phyloP scores from a whole-genome alignment of 805 yeast species.

The Jamesozyma jinghongensis region DNA sequence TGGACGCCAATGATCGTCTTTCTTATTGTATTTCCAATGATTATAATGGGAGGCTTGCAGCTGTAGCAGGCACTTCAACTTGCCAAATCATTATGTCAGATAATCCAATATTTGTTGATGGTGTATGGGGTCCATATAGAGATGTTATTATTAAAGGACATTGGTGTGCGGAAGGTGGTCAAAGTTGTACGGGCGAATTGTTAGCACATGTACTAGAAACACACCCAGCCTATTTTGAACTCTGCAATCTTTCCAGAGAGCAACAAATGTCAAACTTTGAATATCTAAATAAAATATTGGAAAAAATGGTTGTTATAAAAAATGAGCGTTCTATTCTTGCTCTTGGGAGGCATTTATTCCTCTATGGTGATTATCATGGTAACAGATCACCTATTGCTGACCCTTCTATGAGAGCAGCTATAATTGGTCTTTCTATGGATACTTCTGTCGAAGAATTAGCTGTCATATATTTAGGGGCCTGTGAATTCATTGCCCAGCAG shows the following conservation, averaged over 20 bases:
- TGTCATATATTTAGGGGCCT: slow-evolving; percentile 78
- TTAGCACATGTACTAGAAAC: slow-evolving; percentile 78
- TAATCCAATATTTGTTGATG: slow-evolving; percentile 82
- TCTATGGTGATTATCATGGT: slow-evolving; percentile 95
- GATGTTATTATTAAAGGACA: slow-evolving; percentile 83
- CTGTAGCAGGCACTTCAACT: slow-evolving; percentile 97
- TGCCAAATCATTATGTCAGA: slow-evolving; percentile 86
- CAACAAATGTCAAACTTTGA: slow-evolving; percentile 73
- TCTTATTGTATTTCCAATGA: slow-evolving; percentile 37
- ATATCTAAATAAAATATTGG: slow-evolving; percentile 66
- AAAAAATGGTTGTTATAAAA: slow-evolving; percentile 47
- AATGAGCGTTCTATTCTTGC: slow-evolving; percentile 65
- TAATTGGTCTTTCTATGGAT: slow-evolving; percentile 92
- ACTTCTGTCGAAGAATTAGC: slow-evolving; percentile 77
- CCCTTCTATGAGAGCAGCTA: slow-evolving; percentile 82
- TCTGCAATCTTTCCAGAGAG: slow-evolving; percentile 57
- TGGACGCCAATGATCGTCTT: slow-evolving; percentile 42
- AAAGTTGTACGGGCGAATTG: slow-evolving; percentile 91
- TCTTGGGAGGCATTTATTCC: slow-evolving; percentile 75
- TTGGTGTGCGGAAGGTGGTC: slow-evolving; percentile 99
- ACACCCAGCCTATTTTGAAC: slow-evolving; percentile 79
- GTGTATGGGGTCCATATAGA: slow-evolving; percentile 98
- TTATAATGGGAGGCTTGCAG: slow-evolving; percentile 82
- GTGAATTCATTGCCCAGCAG: slow-evolving; percentile 96
- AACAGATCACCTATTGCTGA: slow-evolving; percentile 98